Evolutionary conservation across 306 rosid genomes (phyloP).

Genomic region (Pyrus communis): DNA sequence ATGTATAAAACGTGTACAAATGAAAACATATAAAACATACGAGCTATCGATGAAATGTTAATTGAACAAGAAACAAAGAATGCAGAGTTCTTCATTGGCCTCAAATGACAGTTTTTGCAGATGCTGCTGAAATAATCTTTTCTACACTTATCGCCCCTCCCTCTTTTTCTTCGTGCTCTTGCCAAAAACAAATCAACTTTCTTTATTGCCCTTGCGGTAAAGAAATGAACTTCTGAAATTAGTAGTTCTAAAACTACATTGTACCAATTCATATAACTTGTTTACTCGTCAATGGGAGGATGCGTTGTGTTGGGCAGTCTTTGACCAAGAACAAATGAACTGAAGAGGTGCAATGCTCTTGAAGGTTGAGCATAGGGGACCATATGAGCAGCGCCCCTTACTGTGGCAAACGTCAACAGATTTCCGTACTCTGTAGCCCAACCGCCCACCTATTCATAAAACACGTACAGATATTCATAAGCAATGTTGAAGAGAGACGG

Average conservation of each 20-base stretch:
- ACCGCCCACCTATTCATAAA: slow-evolving; percentile 51
- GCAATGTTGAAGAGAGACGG: neutral
- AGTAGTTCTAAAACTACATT: neutral
- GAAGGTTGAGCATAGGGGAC: slow-evolving; percentile 90
- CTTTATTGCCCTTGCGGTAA: slow-evolving; percentile 14
- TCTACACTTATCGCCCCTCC: neutral
- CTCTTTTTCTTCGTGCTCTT: neutral
- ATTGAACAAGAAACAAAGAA: neutral
- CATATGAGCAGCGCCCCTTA: slow-evolving; percentile 89
- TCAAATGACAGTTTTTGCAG: neutral
- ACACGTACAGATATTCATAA: neutral
- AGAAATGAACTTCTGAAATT: slow-evolving; percentile 20
- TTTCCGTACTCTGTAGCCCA: slow-evolving; percentile 89
- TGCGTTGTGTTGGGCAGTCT: slow-evolving; percentile 62
- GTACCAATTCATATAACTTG: neutral
- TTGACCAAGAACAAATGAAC: slow-evolving; percentile 46
- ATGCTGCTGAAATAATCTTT: neutral
- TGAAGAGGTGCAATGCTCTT: slow-evolving; percentile 65
- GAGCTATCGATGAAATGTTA: neutral
- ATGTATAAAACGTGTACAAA: no score
- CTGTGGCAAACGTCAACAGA: slow-evolving; percentile 65
- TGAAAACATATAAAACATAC: neutral
- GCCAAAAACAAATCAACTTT: neutral
- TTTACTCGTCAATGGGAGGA: slow-evolving; percentile 35
- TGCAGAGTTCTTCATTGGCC: neutral